These are phyloP conservation scores for Solanum chmielewskii DNA, from an alignment of 257 asterid species.

Conservation along the genomic window DNA sequence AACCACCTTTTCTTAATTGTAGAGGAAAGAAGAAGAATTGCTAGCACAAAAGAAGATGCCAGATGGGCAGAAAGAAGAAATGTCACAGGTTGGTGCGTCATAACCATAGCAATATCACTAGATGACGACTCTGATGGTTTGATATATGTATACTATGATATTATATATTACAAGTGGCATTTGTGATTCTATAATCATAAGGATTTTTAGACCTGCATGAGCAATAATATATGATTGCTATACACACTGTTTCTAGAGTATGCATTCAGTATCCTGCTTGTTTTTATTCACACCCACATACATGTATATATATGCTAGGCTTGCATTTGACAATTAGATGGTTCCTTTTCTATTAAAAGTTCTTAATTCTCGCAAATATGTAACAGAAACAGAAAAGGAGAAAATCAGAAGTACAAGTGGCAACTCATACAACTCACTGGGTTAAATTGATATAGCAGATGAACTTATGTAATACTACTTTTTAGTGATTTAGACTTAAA, in stretches of 20 bases:
- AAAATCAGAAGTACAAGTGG: background rate
- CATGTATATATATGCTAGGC: too few relatives aligned
- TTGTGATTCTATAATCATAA: background rate
- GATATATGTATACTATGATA: background rate
- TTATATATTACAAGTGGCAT: background rate
- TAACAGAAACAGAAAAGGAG: background rate
- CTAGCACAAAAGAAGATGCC: constrained; percentile 13
- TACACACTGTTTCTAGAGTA: background rate
- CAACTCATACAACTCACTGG: background rate
- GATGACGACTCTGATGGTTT: background rate
- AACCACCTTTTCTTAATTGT: background rate
- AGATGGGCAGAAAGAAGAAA: constrained; percentile 17
- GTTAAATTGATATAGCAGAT: background rate
- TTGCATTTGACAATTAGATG: background rate
- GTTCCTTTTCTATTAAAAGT: background rate
- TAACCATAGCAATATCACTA: background rate
- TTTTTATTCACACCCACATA: background rate
- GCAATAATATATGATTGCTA: background rate
- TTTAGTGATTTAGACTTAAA: background rate
- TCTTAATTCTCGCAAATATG: background rate
- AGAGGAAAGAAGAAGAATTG: constrained; percentile 14
- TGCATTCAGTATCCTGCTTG: background rate
- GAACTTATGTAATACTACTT: background rate
- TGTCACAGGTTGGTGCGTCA: constrained; percentile 8
- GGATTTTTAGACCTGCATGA: background rate